phyloP scores from a whole-genome alignment of 179 eudicot species.

The Actinidia chinensis region DNA sequence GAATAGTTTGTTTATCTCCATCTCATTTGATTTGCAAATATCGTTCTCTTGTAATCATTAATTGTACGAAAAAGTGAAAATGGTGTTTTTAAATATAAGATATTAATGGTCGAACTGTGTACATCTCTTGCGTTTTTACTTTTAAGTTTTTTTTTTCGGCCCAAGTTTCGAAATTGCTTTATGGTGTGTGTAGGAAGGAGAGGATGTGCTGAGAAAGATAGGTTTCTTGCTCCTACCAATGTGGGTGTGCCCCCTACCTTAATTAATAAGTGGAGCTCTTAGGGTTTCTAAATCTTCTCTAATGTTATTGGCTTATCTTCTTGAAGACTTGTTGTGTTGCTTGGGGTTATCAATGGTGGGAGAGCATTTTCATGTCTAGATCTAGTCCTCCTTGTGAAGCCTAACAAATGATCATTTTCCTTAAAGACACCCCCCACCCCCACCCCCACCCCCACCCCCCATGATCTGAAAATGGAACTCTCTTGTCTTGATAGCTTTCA shows the following conservation, averaged over 20 bases:
- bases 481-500: background rate
- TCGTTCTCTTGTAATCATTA: no score
- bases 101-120: no score
- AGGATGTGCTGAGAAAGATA: conserved; percentile 78
- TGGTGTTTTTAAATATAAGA: no score
- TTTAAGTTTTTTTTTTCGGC: no score
- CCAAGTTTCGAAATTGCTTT: background rate
- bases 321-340: background rate
- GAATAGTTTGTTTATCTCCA: no score
- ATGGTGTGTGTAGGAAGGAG: conserved; percentile 61
- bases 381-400: background rate
- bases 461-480: background rate
- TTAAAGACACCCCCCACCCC: background rate
- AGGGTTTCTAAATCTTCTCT: conserved; percentile 1
- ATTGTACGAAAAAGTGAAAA: background rate
- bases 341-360: background rate
- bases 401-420: background rate
- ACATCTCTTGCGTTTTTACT: no score
- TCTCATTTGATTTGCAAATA: no score
- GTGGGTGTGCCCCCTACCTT: conserved; percentile 84
- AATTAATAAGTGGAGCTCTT: conserved; percentile 14
- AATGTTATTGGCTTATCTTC: conserved; percentile 4
- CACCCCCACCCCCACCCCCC: no score
- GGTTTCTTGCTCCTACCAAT: conserved; percentile 64
- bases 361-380: conserved; percentile 4